These are phyloP conservation scores for Cercospora berteroae DNA, from an alignment of 2,329 filamentous ascomycete genomes.

Conservation along the genomic window DNA sequence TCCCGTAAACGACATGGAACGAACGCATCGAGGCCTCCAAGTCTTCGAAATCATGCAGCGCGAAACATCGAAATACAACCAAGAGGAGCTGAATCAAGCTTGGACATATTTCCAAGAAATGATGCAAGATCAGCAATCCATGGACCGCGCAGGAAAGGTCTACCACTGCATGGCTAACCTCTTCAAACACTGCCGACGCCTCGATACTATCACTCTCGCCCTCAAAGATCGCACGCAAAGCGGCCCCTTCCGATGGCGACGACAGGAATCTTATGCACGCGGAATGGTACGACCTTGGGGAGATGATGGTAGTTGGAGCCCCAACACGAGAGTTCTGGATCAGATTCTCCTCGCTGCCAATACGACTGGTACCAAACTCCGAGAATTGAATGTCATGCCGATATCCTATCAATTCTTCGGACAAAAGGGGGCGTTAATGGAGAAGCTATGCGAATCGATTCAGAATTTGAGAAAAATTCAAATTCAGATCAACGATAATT, in stretches of 20 bases:
- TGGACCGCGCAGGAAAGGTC: neutral
- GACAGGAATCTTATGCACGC: neutral
- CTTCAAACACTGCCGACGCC: neutral
- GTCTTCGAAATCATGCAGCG: neutral
- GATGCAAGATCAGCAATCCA: neutral
- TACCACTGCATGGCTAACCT: neutral
- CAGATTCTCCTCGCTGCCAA: neutral
- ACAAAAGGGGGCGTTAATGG: neutral
- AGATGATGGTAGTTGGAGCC: neutral
- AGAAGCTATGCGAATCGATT: neutral
- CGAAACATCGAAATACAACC: neutral
- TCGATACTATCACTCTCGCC: neutral
- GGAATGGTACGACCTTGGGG: neutral
- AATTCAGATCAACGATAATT: neutral
- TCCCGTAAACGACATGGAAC: neutral
- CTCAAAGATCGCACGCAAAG: neutral
- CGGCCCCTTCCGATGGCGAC: neutral
- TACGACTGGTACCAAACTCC: neutral
- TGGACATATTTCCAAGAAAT: neutral
- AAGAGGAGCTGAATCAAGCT: neutral
- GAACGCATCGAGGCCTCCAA: neutral
- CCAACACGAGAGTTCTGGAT: neutral
- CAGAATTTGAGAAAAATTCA: neutral
- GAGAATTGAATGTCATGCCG: neutral
- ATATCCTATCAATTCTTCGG: neutral